A percentile compares a stretch with the other conserved stretches of the same genome.
Conservation (phyloP, 2,329 filamentous ascomycete genomes). For the Trichoderma sp. region DNA sequence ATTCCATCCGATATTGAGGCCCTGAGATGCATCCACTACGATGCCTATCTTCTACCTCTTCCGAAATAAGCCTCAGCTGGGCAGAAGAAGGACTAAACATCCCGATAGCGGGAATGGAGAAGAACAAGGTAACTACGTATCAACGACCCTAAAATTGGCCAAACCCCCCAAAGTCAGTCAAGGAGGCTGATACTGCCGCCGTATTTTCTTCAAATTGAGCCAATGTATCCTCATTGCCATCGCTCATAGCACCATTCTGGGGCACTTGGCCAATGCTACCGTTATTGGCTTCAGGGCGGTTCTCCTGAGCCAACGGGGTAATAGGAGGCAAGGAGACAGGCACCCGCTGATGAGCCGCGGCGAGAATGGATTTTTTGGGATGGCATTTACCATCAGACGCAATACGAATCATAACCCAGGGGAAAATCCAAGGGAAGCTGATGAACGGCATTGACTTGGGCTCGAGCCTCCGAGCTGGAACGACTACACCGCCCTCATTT, state of each 20-base stretch:
- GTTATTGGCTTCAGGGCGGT: neutral
- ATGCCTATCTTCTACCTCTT: neutral
- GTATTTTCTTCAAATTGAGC: neutral
- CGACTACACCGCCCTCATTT: constrained; percentile 34
- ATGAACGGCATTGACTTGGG: constrained; percentile 71
- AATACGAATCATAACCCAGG: constrained; percentile 50
- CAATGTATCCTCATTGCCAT: neutral
- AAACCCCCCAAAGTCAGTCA: neutral
- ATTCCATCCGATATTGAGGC: neutral
- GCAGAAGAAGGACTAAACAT: neutral
- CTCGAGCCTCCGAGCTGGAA: constrained; percentile 26
- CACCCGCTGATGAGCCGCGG: constrained; percentile 19
- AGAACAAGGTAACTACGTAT: neutral
- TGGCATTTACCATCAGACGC: constrained; percentile 30
- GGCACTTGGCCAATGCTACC: neutral
- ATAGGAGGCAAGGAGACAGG: neutral
- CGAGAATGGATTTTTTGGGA: constrained; percentile 24
- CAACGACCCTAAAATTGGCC: neutral
- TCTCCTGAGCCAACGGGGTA: neutral
- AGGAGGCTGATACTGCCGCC: neutral
- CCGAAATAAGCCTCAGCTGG: neutral
- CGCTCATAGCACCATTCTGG: neutral
- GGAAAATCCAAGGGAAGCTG: constrained; percentile 92
- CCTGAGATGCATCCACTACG: neutral
- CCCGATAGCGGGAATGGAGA: too few species aligned